These are phyloP conservation scores for Sphaerulina musiva DNA, from an alignment of 2,329 filamentous ascomycete genomes.

Conservation along the genomic window DNA sequence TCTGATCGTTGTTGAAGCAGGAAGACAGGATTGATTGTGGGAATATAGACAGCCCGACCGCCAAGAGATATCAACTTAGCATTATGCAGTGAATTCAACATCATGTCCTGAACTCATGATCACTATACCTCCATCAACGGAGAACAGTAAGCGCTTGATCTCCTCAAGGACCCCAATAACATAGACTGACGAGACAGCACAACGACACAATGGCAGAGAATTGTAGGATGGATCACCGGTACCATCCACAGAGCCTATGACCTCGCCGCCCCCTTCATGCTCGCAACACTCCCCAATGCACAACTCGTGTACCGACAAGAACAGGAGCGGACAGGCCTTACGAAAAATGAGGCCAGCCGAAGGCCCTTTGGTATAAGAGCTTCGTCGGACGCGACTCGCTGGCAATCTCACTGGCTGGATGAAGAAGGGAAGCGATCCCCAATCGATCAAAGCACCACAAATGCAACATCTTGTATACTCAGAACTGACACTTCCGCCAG, in stretches of 20 bases:
- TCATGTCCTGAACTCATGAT: not conserved
- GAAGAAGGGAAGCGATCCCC: not conserved
- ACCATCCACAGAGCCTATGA: not conserved
- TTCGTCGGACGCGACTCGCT: not conserved
- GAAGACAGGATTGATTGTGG: not conserved
- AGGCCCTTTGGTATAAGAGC: not conserved
- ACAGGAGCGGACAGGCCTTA: too few relatives aligned
- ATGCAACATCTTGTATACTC: not conserved
- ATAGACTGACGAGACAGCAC: not conserved
- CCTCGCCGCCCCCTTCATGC: not conserved
- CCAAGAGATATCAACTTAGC: not conserved
- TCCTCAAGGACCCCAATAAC: not conserved
- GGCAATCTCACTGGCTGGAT: not conserved
- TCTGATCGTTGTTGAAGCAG: slow-evolving; percentile 3
- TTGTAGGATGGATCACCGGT: not conserved
- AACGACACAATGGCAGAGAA: not conserved
- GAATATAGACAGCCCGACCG: not conserved
- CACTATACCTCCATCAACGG: not conserved
- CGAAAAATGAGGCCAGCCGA: not conserved
- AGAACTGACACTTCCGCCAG: not conserved
- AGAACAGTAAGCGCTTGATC: not conserved
- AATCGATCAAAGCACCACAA: not conserved
- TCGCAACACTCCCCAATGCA: not conserved
- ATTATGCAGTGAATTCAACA: not conserved
- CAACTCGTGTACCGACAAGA: not conserved